phyloP scores from a whole-genome alignment of 2,329 filamentous ascomycete genomes.

The Monosporascus sp. region DNA sequence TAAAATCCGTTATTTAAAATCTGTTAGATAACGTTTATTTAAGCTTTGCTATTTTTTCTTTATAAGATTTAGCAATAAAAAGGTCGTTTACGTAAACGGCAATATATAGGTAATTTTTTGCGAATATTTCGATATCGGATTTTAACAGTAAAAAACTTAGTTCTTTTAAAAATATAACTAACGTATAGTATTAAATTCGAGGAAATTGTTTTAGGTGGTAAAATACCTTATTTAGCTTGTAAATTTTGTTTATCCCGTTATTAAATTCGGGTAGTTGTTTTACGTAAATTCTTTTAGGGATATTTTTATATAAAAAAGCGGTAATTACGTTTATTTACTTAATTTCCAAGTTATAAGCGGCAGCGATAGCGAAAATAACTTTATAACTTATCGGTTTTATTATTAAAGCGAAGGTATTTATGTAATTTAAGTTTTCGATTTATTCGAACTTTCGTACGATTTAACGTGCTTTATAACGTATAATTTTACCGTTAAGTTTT shows the following conservation, averaged over 20 bases:
- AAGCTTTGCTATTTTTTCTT: conserved; percentile 6
- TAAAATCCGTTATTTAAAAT: conserved; percentile 9
- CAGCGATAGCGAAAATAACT: conserved; percentile 3
- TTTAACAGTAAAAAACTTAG: too few species aligned
- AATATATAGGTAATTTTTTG: too few species aligned
- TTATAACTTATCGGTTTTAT: too few species aligned
- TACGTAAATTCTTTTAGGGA: too few species aligned
- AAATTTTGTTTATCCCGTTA: conserved; percentile 4
- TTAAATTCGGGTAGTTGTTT: too few species aligned
- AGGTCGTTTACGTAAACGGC: conserved; percentile 7
- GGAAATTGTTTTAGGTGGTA: too few species aligned
- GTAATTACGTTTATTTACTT: conserved; percentile 12
- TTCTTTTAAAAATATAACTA: too few species aligned
- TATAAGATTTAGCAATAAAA: conserved; percentile 2
- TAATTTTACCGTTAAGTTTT: not conserved
- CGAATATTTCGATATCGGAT: too few species aligned
- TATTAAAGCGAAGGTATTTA: conserved; percentile 6
- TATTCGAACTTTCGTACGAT: not conserved
- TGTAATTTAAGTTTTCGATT: not conserved
- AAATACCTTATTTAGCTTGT: too few species aligned
- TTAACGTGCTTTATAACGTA: not conserved
- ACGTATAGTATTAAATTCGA: conserved; percentile 7
- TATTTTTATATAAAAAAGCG: too few species aligned
- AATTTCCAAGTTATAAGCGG: conserved; percentile 4
- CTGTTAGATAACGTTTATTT: conserved; percentile 3